Conservation (phyloP, 441 rosid species). For the Manihot esculenta region DNA sequence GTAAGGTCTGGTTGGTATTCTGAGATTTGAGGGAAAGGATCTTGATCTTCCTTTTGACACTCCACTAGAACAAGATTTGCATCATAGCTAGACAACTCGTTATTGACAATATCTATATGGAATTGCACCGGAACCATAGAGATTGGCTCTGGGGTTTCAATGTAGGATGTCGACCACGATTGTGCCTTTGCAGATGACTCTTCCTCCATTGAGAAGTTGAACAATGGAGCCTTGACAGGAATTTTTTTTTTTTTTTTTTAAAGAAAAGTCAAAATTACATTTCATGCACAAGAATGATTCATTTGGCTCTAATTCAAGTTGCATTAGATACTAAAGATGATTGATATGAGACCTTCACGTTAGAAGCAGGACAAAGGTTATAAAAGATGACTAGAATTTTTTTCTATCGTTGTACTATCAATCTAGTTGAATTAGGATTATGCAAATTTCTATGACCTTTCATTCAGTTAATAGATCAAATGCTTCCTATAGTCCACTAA, state of each 20-base stretch:
- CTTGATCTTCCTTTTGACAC: slow-evolving; percentile 23
- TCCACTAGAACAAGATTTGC: slow-evolving; percentile 25
- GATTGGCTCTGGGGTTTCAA: slow-evolving; percentile 18
- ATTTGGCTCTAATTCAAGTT: no score
- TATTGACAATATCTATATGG: slow-evolving; percentile 30
- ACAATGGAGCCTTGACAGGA: slow-evolving; percentile 33
- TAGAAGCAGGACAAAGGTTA: no score
- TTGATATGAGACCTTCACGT: no score
- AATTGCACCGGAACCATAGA: slow-evolving; percentile 27
- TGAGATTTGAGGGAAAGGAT: slow-evolving; percentile 31
- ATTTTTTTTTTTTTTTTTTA: no score
- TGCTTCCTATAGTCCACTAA: neutral
- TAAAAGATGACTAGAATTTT: no score
- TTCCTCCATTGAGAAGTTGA: slow-evolving; percentile 41
- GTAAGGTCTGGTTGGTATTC: slow-evolving; percentile 37
- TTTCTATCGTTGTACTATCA: no score
- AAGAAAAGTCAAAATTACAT: no score
- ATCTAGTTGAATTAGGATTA: no score
- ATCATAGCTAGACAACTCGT: slow-evolving; percentile 30
- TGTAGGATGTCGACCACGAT: slow-evolving; percentile 31
- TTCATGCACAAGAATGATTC: no score
- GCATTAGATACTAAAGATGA: no score
- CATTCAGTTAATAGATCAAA: neutral
- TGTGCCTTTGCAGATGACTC: slow-evolving; percentile 32
- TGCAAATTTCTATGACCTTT: no score